These are phyloP conservation scores for Irpex lacteus DNA, from an alignment of 1,284 basidiomycete genomes.

Conservation along the genomic window DNA sequence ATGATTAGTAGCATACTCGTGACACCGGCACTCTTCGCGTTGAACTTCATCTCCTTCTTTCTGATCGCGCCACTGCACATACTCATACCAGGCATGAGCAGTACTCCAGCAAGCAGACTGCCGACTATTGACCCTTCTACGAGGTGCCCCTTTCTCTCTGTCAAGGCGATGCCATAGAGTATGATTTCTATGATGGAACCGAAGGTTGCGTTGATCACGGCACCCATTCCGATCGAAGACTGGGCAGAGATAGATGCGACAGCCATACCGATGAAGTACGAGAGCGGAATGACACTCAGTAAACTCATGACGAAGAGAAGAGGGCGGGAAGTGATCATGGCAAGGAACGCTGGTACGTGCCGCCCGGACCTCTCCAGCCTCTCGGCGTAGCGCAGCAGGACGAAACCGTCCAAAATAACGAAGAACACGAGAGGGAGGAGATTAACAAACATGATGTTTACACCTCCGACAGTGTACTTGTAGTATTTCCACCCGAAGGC, in stretches of 20 bases:
- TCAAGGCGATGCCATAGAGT: conserved; percentile 88
- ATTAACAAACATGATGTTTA: conserved; percentile 99
- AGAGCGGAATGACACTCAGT: conserved; percentile 92
- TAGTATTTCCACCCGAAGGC: conserved; percentile 93
- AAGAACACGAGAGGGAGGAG: conserved; percentile 93
- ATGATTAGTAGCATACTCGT: conserved; percentile 99
- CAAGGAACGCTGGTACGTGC: conserved; percentile 66
- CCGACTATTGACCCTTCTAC: conserved; percentile 98
- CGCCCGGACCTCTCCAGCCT: conserved; percentile 45
- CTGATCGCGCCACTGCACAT: conserved; percentile 95
- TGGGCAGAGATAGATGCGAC: conserved; percentile 98
- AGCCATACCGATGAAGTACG: conserved; percentile 99
- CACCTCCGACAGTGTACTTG: conserved; percentile 99
- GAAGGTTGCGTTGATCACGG: conserved; percentile 99
- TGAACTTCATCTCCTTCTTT: conserved; percentile 96
- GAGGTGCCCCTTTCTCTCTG: conserved; percentile 86
- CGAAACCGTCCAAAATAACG: conserved; percentile 90
- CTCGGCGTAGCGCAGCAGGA: conserved; percentile 76
- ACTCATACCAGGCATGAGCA: conserved; percentile 95
- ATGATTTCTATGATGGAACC: conserved; percentile 98
- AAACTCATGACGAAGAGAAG: conserved; percentile 87
- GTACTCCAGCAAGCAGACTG: conserved; percentile 89
- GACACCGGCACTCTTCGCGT: conserved; percentile 96
- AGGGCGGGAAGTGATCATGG: conserved; percentile 69
- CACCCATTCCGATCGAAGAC: conserved; percentile 98